Evolutionary conservation across 140 eudicot genomes (phyloP).

Genomic region (Oenanthe javanica): DNA sequence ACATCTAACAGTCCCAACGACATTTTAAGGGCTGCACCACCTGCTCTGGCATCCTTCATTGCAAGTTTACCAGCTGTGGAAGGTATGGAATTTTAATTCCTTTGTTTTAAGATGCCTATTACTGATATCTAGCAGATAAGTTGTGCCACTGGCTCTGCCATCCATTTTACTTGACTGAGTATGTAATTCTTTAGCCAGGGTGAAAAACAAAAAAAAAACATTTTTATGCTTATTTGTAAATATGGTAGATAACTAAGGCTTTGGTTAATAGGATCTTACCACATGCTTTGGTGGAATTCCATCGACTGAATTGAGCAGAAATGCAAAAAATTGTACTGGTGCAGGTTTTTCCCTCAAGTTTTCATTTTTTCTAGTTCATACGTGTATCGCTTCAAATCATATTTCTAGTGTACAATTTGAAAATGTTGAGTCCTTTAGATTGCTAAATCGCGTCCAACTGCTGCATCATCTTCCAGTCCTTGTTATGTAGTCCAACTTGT

Average conservation of each 20-base stretch:
- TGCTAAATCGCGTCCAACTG: too few species aligned
- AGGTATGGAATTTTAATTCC: slow-evolving; percentile 28
- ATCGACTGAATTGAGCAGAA: not conserved
- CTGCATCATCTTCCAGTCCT: not conserved
- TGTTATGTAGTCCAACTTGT: too few species aligned
- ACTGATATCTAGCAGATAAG: not conserved
- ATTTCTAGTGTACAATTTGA: not conserved
- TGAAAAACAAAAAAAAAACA: not conserved
- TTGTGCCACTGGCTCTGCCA: not conserved
- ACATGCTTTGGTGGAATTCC: not conserved
- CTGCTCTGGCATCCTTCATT: slow-evolving; percentile 63
- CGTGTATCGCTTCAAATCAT: not conserved
- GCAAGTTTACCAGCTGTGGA: slow-evolving; percentile 77
- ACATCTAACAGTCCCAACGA: slow-evolving; percentile 32
- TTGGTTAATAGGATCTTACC: not conserved
- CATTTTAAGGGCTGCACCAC: slow-evolving; percentile 48
- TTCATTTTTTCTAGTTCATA: not conserved
- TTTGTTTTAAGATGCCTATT: not conserved
- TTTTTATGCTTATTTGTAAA: not conserved
- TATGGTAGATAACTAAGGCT: not conserved
- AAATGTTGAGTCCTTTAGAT: too few species aligned
- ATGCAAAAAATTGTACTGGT: not conserved
- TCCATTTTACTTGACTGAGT: not conserved
- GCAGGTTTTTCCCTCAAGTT: not conserved
- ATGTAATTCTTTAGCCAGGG: not conserved